These are phyloP conservation scores for Mycena olivaceomarginata DNA, from an alignment of 768 basidiomycete species.

Conservation along the genomic window DNA sequence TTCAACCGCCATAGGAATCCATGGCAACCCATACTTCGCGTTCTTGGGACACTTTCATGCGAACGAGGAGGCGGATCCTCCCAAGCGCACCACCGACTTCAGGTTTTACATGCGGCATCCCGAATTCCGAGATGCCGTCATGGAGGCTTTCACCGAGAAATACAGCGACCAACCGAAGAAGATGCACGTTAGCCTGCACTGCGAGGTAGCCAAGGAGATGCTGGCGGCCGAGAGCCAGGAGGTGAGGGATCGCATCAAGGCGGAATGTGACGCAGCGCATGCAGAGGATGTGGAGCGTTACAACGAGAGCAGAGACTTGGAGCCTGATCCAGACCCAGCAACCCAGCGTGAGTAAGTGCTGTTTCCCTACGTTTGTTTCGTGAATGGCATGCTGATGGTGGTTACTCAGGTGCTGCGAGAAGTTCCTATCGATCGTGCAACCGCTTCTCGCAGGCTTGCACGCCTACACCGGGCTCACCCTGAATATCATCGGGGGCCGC, in stretches of 20 bases:
- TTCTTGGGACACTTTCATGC: background rate
- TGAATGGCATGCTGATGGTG: no score
- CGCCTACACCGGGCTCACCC: constrained; percentile 6
- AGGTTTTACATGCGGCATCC: background rate
- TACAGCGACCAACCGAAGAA: no score
- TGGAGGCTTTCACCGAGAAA: no score
- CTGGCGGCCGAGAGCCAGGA: background rate
- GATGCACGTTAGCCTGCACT: no score
- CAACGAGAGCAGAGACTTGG: background rate
- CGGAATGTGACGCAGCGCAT: background rate
- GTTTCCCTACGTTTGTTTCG: fast-evolving
- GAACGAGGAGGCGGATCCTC: background rate
- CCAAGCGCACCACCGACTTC: background rate
- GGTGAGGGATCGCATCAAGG: background rate
- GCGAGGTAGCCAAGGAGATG: no score
- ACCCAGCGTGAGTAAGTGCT: background rate
- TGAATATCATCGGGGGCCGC: constrained; percentile 1
- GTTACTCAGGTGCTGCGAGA: background rate
- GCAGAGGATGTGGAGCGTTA: background rate
- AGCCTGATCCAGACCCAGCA: background rate
- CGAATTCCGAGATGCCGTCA: no score
- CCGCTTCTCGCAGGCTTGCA: background rate
- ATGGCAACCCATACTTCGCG: constrained; percentile 6
- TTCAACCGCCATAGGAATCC: background rate
- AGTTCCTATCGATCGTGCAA: background rate